These are phyloP conservation scores for Hondaea fermentalgiana DNA, from an alignment of 108 stramenopile species.

Conservation along the genomic window DNA sequence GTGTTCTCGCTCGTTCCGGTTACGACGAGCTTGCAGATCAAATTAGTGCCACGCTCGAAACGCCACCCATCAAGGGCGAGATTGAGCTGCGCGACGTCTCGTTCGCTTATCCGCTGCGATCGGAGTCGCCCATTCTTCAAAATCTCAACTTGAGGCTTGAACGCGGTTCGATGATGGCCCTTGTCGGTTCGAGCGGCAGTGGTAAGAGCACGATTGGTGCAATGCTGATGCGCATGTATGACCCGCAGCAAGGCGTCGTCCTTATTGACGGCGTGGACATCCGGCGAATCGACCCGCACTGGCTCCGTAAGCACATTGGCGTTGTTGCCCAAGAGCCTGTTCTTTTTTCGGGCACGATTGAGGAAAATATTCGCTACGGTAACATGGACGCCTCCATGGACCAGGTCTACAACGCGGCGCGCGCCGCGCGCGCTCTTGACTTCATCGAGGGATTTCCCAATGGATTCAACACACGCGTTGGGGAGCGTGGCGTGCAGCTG, in stretches of 20 bases:
- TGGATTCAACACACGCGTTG: conserved; percentile 74
- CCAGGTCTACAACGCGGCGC: conserved; percentile 55
- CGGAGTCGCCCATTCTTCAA: conserved; percentile 60
- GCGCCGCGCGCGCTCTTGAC: conserved; percentile 61
- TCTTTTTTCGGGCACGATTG: conserved; percentile 75
- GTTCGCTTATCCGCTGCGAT: conserved; percentile 20
- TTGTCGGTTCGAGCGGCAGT: conserved; percentile 80
- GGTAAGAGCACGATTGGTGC: conserved; percentile 82
- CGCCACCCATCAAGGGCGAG: conserved; percentile 1
- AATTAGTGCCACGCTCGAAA: background rate
- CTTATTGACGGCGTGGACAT: conserved; percentile 67
- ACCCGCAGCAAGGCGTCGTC: conserved; percentile 68
- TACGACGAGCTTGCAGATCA: background rate
- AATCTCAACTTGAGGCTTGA: conserved; percentile 62
- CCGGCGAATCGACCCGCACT: conserved; percentile 55
- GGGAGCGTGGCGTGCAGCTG: conserved; percentile 77
- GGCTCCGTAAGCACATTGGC: conserved; percentile 64
- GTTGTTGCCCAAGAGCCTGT: conserved; percentile 81
- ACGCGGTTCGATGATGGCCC: conserved; percentile 75
- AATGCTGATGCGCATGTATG: conserved; percentile 81
- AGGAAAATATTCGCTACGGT: conserved; percentile 81
- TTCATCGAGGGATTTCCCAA: conserved; percentile 67
- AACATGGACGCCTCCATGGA: conserved; percentile 50
- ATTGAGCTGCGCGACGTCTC: conserved; percentile 36
- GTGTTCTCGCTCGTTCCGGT: background rate